A percentile compares a stretch with the other conserved stretches of the same genome.
phyloP scores from a whole-genome alignment of 371 early-diverging fungal species.

The Mortierella sp. region DNA sequence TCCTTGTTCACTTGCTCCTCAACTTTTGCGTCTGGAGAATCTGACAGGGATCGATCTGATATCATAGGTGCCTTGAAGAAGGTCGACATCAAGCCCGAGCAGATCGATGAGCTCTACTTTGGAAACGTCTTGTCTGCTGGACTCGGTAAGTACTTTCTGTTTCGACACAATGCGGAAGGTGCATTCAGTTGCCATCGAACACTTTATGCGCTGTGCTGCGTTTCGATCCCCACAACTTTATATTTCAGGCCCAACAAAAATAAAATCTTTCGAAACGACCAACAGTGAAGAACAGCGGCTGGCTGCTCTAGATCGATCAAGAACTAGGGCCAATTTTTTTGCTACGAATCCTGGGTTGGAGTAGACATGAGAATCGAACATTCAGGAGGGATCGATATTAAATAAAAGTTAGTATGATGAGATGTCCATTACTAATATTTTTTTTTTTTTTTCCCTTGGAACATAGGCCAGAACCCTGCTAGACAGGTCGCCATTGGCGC shows the following conservation, averaged over 20 bases:
- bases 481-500: constrained; percentile 95
- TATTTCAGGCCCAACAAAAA: constrained; percentile 26
- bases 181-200: too few relatives aligned
- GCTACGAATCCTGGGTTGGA: too few relatives aligned
- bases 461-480: constrained; percentile 94
- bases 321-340: too few relatives aligned
- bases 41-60: neutral
- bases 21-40: neutral
- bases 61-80: constrained; percentile 76
- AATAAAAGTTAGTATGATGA: too few relatives aligned
- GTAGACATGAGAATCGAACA: too few relatives aligned
- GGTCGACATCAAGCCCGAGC: constrained; percentile 71
- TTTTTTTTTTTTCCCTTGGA: neutral
- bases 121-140: constrained; percentile 91
- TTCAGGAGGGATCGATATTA: too few relatives aligned
- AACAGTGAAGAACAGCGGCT: neutral
- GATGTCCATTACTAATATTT: neutral
- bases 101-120: constrained; percentile 87
- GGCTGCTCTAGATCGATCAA: too few relatives aligned
- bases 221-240: constrained; percentile 17
- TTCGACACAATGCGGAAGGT: neutral
- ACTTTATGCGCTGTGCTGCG: neutral
- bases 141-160: constrained; percentile 52
- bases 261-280: constrained; percentile 1
- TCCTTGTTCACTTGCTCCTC: neutral